A percentile compares a stretch with the other conserved stretches of the same genome.
Evolutionary conservation across 352 stramenopile genomes (phyloP).

Genomic region (Phytopythium vexans): DNA sequence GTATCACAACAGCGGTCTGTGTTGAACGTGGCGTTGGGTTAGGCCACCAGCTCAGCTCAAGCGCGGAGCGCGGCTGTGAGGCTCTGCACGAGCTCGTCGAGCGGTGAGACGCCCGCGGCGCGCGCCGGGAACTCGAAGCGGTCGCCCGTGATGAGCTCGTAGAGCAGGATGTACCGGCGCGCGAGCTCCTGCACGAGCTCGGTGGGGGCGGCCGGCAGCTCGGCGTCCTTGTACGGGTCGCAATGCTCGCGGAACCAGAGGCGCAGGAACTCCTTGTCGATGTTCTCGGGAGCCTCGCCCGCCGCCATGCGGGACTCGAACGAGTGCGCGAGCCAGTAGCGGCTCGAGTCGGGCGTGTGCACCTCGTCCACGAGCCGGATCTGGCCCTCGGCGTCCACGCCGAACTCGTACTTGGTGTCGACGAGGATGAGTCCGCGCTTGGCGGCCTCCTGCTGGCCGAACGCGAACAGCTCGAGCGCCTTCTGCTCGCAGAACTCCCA

Average conservation of each 20-base stretch:
- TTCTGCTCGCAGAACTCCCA: slow-evolving; percentile 95
- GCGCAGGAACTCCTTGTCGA: slow-evolving; percentile 99
- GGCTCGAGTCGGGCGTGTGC: slow-evolving; percentile 98
- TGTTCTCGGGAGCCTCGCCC: slow-evolving; percentile 96
- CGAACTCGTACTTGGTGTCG: slow-evolving; percentile 97
- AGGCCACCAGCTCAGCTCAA: neutral
- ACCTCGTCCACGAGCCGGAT: slow-evolving; percentile 99
- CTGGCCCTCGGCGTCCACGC: slow-evolving; percentile 69
- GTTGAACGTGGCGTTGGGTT: no score
- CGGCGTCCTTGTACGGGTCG: slow-evolving; percentile 97
- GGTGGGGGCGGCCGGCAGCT: slow-evolving; percentile 94
- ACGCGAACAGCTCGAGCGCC: slow-evolving; percentile 90
- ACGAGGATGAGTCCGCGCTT: slow-evolving; percentile 96
- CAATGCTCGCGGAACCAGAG: slow-evolving; percentile 98
- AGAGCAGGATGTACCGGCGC: slow-evolving; percentile 97
- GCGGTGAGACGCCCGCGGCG: slow-evolving; percentile 10
- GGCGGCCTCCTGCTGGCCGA: slow-evolving; percentile 90
- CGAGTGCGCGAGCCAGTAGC: slow-evolving; percentile 91
- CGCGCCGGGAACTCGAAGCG: slow-evolving; percentile 85
- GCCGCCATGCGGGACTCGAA: slow-evolving; percentile 87
- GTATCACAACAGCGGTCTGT: neutral
- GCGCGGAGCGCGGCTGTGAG: slow-evolving; percentile 9
- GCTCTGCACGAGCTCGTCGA: slow-evolving; percentile 48
- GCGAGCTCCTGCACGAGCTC: slow-evolving; percentile 96
- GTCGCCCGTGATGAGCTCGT: slow-evolving; percentile 98